Base-by-base conservation (phyloP, 192 early-diverging fungal genomes). In the Backusella australiensis region DNA sequence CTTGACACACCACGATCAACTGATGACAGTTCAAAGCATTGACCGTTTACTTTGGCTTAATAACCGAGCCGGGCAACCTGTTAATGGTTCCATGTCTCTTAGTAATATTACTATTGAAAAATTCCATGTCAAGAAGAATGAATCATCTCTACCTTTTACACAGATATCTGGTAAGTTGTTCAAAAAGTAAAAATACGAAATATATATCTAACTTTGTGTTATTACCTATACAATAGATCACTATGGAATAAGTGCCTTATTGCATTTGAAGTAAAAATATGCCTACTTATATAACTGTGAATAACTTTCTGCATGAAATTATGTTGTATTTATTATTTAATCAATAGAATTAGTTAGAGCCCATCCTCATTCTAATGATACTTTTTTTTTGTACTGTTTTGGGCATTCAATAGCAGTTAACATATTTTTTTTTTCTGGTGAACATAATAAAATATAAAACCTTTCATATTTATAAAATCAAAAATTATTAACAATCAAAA, bases 1-100 rank as follows among this genome's bases (percentile, higher is more conserved):
- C 8, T 71, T 93, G 75, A 91, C 91, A 4, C 83, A 80, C 36
- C 71, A 41, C 42, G 74, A 83, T 26, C 89, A 90, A 34, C 81
- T 82, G 56, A 74, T 77, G 69, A 75, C 79, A 1, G 79, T 75
- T 5, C 79, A 84, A 35, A 80, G 82, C 46, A 74, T 84, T 49
- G 79, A 81, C 38, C 73, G 72, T 6, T 12, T 80, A 34, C 39
- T 85, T 3, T 81, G 69, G 73, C 41, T 23, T 32, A 71, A 39
- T 71, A 15, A 71, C 6, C 14, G 67, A 68, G 6, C 34, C 2
- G 67, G 67, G 15, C 17, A 35, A 38, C 26, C 38, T 72, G 52
- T 52, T 9, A 72, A 72, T 46, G 39, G 32, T 12, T 17, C 34
- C 42, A 11, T 78, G 6, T 35, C 53, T 39, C 36, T 75, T 15